A percentile compares a stretch with the other conserved stretches of the same genome.
phyloP scores from a whole-genome alignment of 441 rosid species.

The Cnidoscolus chayamansa region DNA sequence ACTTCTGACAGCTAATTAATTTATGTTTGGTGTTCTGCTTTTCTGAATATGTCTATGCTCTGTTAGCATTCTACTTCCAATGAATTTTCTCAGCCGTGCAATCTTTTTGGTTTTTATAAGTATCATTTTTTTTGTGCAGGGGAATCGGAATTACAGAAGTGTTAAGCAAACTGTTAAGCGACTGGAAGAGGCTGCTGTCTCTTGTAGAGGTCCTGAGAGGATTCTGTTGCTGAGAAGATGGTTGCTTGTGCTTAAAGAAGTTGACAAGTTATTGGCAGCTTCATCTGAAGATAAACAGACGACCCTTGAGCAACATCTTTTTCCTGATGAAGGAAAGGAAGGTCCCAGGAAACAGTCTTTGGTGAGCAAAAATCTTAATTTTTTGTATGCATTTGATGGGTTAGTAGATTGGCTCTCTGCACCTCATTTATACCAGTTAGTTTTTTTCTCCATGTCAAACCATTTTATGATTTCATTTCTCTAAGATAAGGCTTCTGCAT shows the following conservation, averaged over 20 bases:
- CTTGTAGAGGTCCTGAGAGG: conserved; percentile 78
- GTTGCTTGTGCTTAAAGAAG: conserved; percentile 71
- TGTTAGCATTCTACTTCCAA: background rate
- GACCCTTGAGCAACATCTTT: conserved; percentile 41
- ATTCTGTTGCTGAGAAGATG: conserved; percentile 72
- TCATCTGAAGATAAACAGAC: conserved; percentile 42
- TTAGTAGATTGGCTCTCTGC: background rate
- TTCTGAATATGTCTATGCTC: background rate
- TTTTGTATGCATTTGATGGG: background rate
- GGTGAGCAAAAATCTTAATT: conserved; percentile 35
- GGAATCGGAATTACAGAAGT: conserved; percentile 54
- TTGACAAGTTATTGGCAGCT: conserved; percentile 43
- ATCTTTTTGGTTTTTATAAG: background rate
- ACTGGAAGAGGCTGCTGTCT: conserved; percentile 82
- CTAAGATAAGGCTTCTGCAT: background rate
- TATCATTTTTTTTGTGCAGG: conserved; percentile 40
- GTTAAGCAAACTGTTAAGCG: conserved; percentile 73
- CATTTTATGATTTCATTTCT: too few species aligned
- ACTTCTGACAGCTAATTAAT: background rate
- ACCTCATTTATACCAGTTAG: too few species aligned
- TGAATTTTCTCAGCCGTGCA: background rate
- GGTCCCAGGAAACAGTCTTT: conserved; percentile 39
- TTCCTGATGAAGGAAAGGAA: conserved; percentile 56
- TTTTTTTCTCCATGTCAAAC: too few species aligned
- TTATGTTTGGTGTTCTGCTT: background rate